Percentiles rank a stretch among this genome's conserved stretches.
phyloP scores from a whole-genome alignment of 73 alveolate genomes.

The Effrenium voratum region DNA sequence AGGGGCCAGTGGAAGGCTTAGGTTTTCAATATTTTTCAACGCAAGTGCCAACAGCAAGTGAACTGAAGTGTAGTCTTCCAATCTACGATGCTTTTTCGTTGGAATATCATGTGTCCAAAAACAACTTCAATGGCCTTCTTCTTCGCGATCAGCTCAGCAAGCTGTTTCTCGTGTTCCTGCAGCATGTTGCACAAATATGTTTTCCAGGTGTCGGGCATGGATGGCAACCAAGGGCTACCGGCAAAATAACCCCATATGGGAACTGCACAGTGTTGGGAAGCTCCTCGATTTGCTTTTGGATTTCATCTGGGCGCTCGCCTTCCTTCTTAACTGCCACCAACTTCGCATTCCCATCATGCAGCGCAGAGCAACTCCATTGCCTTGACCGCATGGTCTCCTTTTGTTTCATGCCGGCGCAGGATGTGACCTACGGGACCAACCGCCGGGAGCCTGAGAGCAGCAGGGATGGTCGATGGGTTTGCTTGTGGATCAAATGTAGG shows the following conservation, averaged over 20 bases:
- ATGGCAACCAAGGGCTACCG: neutral
- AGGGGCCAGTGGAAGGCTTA: neutral
- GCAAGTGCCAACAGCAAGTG: neutral
- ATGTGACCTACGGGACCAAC: no score
- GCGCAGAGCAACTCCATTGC: neutral
- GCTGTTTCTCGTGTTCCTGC: neutral
- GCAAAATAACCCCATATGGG: neutral
- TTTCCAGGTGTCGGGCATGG: neutral
- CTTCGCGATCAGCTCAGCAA: neutral
- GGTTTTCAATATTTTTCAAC: neutral
- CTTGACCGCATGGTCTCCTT: slow-evolving; percentile 6
- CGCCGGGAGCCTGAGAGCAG: no score
- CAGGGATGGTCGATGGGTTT: no score
- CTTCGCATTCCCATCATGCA: neutral
- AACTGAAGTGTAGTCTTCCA: neutral
- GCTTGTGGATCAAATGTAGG: no score
- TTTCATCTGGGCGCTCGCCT: neutral
- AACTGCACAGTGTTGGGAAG: no score
- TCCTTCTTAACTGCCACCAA: slow-evolving; percentile 16
- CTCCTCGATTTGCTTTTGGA: slow-evolving; percentile 4
- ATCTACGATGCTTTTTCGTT: no score
- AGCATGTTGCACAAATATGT: neutral
- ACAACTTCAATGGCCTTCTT: neutral
- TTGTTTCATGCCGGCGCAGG: no score
- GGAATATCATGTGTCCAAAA: no score